A percentile compares a stretch with the other conserved stretches of the same genome.
Evolutionary conservation across 257 asterid genomes (phyloP).

Genomic region (Scutellaria barbata): DNA sequence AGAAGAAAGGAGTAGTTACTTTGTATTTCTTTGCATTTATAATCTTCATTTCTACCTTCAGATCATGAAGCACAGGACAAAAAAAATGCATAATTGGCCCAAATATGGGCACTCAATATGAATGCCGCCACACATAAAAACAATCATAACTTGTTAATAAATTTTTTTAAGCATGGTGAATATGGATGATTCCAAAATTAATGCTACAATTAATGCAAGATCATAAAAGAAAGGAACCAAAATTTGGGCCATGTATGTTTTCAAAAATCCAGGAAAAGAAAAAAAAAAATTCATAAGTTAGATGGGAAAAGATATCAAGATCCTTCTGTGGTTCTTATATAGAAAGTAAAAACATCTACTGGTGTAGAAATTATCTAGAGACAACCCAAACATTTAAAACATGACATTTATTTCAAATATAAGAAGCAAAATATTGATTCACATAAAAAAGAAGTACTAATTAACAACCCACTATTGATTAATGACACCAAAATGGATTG

Average conservation of each 20-base stretch:
- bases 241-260: neutral
- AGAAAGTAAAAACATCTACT: too few species aligned
- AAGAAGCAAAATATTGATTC: too few species aligned
- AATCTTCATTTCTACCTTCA: slow-evolving; percentile 9
- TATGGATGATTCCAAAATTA: neutral
- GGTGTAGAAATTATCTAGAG: too few species aligned
- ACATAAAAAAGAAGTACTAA: neutral
- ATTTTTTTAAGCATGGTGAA: slow-evolving; percentile 22
- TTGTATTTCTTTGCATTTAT: slow-evolving; percentile 8
- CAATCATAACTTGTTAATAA: neutral
- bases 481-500: neutral
- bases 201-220: neutral
- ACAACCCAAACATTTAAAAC: too few species aligned
- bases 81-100: slow-evolving; percentile 5
- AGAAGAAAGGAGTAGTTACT: slow-evolving; percentile 10
- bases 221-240: neutral
- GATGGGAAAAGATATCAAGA: too few species aligned
- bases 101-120: neutral
- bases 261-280: neutral
- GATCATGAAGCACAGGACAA: slow-evolving; percentile 5
- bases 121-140: slow-evolving; percentile 7
- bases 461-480: neutral
- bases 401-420: too few species aligned
- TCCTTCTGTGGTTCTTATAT: too few species aligned
- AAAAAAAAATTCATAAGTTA: neutral